Conservation (phyloP, 495 filamentous ascomycete genomes). For the Aspergillus sclerotiicarbonarius region DNA sequence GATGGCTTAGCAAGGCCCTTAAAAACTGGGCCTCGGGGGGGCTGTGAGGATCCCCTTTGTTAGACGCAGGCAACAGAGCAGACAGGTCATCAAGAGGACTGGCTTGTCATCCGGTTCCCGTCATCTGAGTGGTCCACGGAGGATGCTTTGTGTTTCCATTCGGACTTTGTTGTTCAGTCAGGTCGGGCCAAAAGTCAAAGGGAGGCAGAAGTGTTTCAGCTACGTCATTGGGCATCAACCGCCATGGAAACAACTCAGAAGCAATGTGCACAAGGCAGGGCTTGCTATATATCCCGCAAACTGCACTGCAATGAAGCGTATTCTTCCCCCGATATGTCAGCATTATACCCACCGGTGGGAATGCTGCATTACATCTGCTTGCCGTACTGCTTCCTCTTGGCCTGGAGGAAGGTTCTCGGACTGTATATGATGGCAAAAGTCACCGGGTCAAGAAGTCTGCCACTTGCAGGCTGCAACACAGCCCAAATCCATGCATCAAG, state of each 20-base stretch:
- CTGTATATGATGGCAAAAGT: neutral
- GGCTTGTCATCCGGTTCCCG: neutral
- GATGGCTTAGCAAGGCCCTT: slow-evolving; percentile 12
- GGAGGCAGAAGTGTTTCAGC: slow-evolving; percentile 11
- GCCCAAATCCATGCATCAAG: neutral
- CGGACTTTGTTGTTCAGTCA: slow-evolving; percentile 3
- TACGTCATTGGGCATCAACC: slow-evolving; percentile 28
- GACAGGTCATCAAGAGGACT: slow-evolving; percentile 3
- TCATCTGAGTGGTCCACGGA: slow-evolving; percentile 15
- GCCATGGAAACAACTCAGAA: slow-evolving; percentile 6
- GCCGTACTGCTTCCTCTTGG: neutral
- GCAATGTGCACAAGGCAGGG: slow-evolving; percentile 13
- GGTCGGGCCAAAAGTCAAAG: slow-evolving; percentile 3
- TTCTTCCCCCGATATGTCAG: neutral
- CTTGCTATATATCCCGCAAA: slow-evolving; percentile 5
- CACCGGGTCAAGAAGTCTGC: neutral
- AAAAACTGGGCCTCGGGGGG: neutral
- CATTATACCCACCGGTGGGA: neutral
- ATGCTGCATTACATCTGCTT: neutral
- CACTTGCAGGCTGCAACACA: slow-evolving; percentile 1
- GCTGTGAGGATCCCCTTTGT: slow-evolving; percentile 5
- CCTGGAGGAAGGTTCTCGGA: neutral
- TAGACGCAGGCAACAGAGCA: slow-evolving; percentile 3
- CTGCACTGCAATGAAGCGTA: slow-evolving; percentile 1
- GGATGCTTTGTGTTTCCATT: neutral